A percentile compares a stretch with the other conserved stretches of the same genome.
Evolutionary conservation across 192 early-diverging fungal species (phyloP).

Genomic region (Coemansia reversa): DNA sequence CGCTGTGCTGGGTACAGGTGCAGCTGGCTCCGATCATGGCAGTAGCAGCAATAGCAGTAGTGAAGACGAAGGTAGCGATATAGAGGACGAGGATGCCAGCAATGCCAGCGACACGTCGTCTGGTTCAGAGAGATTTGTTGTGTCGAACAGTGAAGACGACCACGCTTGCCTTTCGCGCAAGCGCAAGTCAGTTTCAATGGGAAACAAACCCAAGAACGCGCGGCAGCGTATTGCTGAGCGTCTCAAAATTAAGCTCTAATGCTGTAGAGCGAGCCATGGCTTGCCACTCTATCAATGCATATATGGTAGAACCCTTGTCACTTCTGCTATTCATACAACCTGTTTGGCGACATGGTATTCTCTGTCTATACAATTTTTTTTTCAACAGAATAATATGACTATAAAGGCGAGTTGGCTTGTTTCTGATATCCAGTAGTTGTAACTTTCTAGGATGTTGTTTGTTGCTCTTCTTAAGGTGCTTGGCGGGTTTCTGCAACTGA

Average conservation of each 20-base stretch:
- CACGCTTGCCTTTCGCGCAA: neutral
- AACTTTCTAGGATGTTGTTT: too few relatives aligned
- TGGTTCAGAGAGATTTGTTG: constrained; percentile 21
- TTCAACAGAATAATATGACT: neutral
- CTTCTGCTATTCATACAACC: neutral
- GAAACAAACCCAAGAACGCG: constrained; percentile 17
- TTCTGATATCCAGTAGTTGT: neutral
- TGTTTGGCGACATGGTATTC: neutral
- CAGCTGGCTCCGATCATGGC: constrained; percentile 2
- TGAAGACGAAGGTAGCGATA: neutral
- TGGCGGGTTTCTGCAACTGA: too few relatives aligned
- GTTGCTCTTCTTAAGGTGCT: too few relatives aligned
- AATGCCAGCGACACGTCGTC: constrained; percentile 16
- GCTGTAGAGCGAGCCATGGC: neutral
- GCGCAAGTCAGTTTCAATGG: constrained; percentile 5
- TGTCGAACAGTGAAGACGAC: constrained; percentile 34
- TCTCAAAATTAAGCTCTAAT: constrained; percentile 48
- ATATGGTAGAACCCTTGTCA: neutral
- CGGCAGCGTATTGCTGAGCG: constrained; percentile 45
- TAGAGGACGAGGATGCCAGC: constrained; percentile 2
- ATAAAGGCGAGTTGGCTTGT: neutral
- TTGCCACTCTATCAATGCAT: neutral
- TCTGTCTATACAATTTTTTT: neutral
- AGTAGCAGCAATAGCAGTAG: constrained; percentile 9
- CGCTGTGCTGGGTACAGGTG: constrained; percentile 23